phyloP scores from a whole-genome alignment of 768 basidiomycete genomes.

The Russula brevipes region DNA sequence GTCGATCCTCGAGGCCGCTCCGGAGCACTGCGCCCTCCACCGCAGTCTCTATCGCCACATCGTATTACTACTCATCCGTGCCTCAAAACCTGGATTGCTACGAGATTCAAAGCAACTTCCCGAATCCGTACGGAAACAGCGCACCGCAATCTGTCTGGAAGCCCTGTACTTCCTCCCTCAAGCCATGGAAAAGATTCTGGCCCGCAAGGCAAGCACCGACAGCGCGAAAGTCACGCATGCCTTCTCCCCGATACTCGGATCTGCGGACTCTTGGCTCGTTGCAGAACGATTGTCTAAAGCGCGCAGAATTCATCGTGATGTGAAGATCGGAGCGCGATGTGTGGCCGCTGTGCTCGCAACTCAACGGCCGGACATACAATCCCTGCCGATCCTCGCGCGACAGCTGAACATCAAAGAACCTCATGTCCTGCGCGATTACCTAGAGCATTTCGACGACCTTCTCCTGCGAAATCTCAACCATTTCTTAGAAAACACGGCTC shows the following conservation, averaged over 20 bases:
- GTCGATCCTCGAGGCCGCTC: neutral
- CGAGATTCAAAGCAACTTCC: neutral
- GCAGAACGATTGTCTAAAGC: neutral
- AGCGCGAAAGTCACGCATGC: neutral
- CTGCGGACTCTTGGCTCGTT: neutral
- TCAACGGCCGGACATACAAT: neutral
- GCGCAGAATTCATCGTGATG: neutral
- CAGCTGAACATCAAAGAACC: neutral
- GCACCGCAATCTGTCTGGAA: neutral
- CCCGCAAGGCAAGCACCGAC: neutral
- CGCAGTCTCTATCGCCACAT: neutral
- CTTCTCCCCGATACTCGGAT: neutral
- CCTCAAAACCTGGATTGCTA: neutral
- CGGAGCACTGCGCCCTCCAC: neutral
- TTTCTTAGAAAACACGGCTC: conserved; percentile 1
- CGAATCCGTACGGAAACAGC: neutral
- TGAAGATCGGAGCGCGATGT: conserved; percentile 6
- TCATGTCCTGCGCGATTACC: neutral
- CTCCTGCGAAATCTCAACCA: conserved; percentile 6
- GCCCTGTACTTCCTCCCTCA: neutral
- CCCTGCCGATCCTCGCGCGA: neutral
- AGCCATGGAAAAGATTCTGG: neutral
- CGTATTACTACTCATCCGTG: neutral
- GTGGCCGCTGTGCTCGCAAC: neutral
- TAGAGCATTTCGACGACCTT: neutral